These are phyloP conservation scores for Peniophora sp. DNA, from an alignment of 1,284 basidiomycete genomes.

Conservation along the genomic window DNA sequence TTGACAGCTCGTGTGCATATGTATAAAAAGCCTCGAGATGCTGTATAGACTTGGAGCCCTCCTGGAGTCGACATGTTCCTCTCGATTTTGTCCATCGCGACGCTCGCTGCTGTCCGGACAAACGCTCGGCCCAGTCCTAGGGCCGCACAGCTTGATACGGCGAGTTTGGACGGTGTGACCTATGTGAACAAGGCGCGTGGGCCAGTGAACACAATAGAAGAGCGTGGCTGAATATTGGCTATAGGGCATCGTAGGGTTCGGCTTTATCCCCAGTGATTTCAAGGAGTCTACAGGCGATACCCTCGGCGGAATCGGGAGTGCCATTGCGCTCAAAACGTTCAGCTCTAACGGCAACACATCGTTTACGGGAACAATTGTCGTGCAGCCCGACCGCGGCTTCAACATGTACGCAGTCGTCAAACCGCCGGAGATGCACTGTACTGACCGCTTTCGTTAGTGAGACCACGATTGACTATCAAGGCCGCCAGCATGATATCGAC, in stretches of 20 bases:
- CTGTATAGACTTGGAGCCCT: no score
- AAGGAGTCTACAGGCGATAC: constrained; percentile 29
- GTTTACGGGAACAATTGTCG: constrained; percentile 33
- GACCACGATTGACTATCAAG: constrained; percentile 51
- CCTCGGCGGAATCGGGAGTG: constrained; percentile 28
- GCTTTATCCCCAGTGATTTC: constrained; percentile 28
- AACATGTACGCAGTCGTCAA: constrained; percentile 26
- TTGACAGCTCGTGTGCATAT: no score
- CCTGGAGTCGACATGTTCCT: no score
- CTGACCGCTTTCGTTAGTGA: constrained; percentile 22
- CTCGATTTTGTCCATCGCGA: no score
- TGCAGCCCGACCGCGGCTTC: constrained; percentile 42
- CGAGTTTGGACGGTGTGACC: constrained; percentile 15
- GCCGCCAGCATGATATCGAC: constrained; percentile 47
- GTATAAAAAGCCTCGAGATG: no score
- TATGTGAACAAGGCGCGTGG: constrained; percentile 21
- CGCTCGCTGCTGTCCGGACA: neutral
- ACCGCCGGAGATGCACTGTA: no score
- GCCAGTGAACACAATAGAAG: neutral
- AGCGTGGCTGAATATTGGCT: neutral
- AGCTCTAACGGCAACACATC: constrained; percentile 17
- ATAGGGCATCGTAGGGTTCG: constrained; percentile 29
- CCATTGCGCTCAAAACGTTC: constrained; percentile 27
- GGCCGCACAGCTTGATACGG: constrained; percentile 10
- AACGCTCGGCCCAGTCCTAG: neutral